phyloP scores from a whole-genome alignment of 345 rosid species.

The Firmiana major region DNA sequence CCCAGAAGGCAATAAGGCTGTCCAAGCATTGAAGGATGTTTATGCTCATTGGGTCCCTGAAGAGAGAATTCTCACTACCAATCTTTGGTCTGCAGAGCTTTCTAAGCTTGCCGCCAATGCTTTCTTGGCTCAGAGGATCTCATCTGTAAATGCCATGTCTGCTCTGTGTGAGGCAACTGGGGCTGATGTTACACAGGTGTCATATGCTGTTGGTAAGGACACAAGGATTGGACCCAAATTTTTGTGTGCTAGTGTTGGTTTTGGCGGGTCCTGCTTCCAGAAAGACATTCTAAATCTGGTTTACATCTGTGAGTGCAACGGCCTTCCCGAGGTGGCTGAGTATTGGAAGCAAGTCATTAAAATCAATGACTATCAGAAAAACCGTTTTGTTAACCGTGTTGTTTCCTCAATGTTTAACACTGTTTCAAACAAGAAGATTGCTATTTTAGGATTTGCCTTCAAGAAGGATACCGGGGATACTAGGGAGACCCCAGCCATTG shows the following conservation, averaged over 20 bases:
- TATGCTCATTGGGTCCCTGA: slow-evolving; percentile 89
- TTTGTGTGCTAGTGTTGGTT: slow-evolving; percentile 84
- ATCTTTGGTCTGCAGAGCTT: slow-evolving; percentile 96
- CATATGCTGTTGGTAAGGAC: slow-evolving; percentile 78
- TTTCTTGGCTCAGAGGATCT: slow-evolving; percentile 82
- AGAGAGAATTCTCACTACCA: slow-evolving; percentile 70
- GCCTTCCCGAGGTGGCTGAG: slow-evolving; percentile 87
- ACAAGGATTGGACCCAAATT: slow-evolving; percentile 79
- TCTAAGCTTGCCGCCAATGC: slow-evolving; percentile 94
- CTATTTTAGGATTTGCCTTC: slow-evolving; percentile 77
- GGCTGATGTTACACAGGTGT: slow-evolving; percentile 71
- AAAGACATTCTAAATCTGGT: slow-evolving; percentile 81
- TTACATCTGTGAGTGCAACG: slow-evolving; percentile 91
- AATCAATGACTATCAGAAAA: slow-evolving; percentile 86
- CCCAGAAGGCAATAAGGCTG: slow-evolving; percentile 70
- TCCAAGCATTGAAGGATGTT: slow-evolving; percentile 68
- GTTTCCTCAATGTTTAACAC: slow-evolving; percentile 91
- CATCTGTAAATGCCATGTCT: slow-evolving; percentile 90
- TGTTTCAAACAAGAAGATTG: slow-evolving; percentile 72
- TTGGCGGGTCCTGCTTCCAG: slow-evolving; percentile 90
- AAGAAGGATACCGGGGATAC: slow-evolving; percentile 95
- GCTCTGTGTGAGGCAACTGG: slow-evolving; percentile 93
- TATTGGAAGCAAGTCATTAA: slow-evolving; percentile 95
- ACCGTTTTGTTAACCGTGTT: slow-evolving; percentile 72
- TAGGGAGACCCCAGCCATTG: slow-evolving; percentile 85